phyloP scores from a whole-genome alignment of 805 yeast genomes.

The Candida coquimbonensis region DNA sequence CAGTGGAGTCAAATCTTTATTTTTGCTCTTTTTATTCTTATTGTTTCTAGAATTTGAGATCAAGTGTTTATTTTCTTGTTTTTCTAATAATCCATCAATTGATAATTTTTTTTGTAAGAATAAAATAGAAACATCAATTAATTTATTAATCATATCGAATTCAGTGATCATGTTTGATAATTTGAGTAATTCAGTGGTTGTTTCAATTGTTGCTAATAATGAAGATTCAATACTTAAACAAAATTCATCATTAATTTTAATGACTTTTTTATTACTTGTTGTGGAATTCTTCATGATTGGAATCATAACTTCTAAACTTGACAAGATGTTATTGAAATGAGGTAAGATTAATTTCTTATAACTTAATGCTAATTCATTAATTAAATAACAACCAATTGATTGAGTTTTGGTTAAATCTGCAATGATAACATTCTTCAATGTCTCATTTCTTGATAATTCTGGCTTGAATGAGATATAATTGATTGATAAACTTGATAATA shows the following conservation, averaged over 20 bases:
- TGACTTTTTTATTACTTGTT: conserved; percentile 21
- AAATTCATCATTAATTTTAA: conserved; percentile 32
- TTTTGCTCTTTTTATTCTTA: conserved; percentile 37
- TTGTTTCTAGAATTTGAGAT: conserved; percentile 6
- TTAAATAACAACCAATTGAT: conserved; percentile 34
- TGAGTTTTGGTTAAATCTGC: conserved; percentile 40
- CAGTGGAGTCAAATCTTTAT: conserved; percentile 39
- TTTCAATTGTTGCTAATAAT: conserved; percentile 26
- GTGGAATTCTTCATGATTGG: conserved; percentile 38
- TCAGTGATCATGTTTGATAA: conserved; percentile 40
- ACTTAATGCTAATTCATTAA: conserved; percentile 24
- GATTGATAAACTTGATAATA: conserved; percentile 47
- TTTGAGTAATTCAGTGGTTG: conserved; percentile 21
- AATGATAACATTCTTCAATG: conserved; percentile 37
- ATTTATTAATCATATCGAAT: conserved; percentile 43
- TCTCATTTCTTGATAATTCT: conserved; percentile 49
- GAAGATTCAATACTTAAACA: conserved; percentile 27
- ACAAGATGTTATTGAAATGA: conserved; percentile 42
- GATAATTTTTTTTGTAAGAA: conserved; percentile 29
- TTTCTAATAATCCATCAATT: conserved; percentile 22
- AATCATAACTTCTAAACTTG: conserved; percentile 49
- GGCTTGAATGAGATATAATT: conserved; percentile 48
- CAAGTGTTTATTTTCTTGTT: conserved; percentile 29
- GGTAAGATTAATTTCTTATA: conserved; percentile 35
- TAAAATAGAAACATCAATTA: conserved; percentile 50